Evolutionary conservation across 2,329 filamentous ascomycete species (phyloP).

Genomic region (Sporothrix dimorphospora): DNA sequence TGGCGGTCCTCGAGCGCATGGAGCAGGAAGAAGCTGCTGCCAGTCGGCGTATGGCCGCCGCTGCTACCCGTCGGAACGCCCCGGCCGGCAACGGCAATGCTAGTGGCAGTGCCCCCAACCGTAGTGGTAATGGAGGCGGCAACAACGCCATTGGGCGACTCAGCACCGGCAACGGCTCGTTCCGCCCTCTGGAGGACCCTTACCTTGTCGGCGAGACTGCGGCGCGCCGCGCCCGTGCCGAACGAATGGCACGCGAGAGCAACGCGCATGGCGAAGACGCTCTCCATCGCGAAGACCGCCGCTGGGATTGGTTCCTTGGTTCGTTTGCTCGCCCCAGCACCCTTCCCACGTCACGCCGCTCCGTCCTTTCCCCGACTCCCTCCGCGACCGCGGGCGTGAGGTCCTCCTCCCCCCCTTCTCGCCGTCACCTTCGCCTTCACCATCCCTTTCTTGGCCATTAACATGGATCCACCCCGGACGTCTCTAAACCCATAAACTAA

Average conservation of each 20-base stretch:
- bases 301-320: constrained; percentile 66
- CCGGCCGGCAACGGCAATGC: constrained; percentile 24
- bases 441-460: constrained; percentile 23
- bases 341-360: constrained; percentile 30
- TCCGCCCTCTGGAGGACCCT: constrained; percentile 66
- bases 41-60: constrained; percentile 32
- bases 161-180: constrained; percentile 36
- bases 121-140: constrained; percentile 34
- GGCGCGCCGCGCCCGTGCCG: constrained; percentile 59
- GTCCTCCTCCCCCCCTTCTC: background rate
- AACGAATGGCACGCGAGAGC: constrained; percentile 60
- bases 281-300: constrained; percentile 58
- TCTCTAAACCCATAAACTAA: background rate
- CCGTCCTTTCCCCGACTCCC: background rate
- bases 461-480: too few relatives aligned
- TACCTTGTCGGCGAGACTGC: constrained; percentile 69
- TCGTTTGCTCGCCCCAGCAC: constrained; percentile 47
- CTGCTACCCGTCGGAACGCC: constrained; percentile 23
- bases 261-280: constrained; percentile 50
- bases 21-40: constrained; percentile 43
- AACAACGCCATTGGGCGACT: constrained; percentile 24
- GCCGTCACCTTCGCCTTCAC: constrained; percentile 20
- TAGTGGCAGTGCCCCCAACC: constrained; percentile 23
- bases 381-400: background rate
- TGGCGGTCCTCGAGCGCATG: constrained; percentile 43